A percentile compares a stretch with the other conserved stretches of the same genome.
These are phyloP conservation scores for Trichocladium uniseriatum DNA, from an alignment of 495 filamentous ascomycete genomes.

Conservation along the genomic window DNA sequence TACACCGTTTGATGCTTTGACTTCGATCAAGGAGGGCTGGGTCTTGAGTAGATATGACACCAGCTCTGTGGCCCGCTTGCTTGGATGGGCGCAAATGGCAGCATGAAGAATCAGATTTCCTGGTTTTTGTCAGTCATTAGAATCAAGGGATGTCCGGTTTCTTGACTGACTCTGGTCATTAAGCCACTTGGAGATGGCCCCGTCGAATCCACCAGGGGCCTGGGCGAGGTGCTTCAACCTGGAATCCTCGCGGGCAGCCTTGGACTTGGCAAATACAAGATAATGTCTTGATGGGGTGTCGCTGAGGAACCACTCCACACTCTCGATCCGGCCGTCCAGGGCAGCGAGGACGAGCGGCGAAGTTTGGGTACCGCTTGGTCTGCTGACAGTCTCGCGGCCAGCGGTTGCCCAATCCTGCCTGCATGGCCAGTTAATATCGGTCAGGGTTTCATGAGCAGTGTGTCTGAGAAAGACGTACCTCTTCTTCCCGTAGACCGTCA, in stretches of 20 bases:
- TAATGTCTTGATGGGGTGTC: conserved; percentile 55
- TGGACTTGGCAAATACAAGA: conserved; percentile 49
- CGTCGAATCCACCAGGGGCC: conserved; percentile 48
- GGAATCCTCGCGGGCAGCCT: conserved; percentile 43
- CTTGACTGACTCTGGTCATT: conserved; percentile 36
- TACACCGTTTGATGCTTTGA: conserved; percentile 42
- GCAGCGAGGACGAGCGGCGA: conserved; percentile 55
- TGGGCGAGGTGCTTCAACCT: conserved; percentile 46
- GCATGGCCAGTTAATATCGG: background rate
- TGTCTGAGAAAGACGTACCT: conserved; percentile 34
- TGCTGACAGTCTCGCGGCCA: conserved; percentile 33
- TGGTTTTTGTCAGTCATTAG: conserved; percentile 26
- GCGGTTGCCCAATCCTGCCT: conserved; percentile 47
- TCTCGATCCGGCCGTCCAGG: conserved; percentile 44
- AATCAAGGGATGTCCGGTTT: background rate
- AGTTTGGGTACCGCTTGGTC: conserved; percentile 16
- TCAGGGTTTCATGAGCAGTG: background rate
- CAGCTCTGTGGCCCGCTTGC: conserved; percentile 37
- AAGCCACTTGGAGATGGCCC: conserved; percentile 52
- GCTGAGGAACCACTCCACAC: conserved; percentile 61
- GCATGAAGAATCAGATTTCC: conserved; percentile 57
- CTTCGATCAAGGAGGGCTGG: conserved; percentile 49
- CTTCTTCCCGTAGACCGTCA: conserved; percentile 65
- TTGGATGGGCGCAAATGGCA: conserved; percentile 42
- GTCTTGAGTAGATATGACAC: conserved; percentile 52